Percentiles rank a stretch among this genome's conserved stretches.
Evolutionary conservation across 345 rosid species (phyloP).

Genomic region (Euclidium syriacum): DNA sequence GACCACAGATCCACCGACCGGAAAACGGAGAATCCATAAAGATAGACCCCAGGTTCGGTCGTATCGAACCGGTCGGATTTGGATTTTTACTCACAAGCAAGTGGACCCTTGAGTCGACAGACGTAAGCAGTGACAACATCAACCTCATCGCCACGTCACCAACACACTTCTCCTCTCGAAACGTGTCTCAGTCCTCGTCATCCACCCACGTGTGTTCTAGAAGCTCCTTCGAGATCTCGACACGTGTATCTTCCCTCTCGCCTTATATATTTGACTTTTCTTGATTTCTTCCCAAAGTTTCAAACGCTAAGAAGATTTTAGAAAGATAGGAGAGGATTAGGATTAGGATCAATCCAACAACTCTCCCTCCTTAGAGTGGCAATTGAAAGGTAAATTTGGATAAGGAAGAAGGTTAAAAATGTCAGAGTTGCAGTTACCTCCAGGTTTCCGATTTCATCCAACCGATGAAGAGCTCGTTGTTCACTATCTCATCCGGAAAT

Average conservation of each 20-base stretch:
- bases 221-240: conserved; percentile 27
- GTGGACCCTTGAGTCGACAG: conserved; percentile 21
- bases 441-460: conserved; percentile 94
- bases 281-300: conserved; percentile 49
- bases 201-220: conserved; percentile 68
- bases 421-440: conserved; percentile 59
- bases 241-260: conserved; percentile 32
- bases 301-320: conserved; percentile 24
- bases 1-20: conserved; percentile 34
- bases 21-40: conserved; percentile 21
- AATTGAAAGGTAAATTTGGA: background rate
- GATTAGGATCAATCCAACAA: background rate
- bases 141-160: conserved; percentile 22
- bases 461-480: conserved; percentile 92
- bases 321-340: background rate
- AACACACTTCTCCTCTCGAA: conserved; percentile 16
- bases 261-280: conserved; percentile 46
- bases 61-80: conserved; percentile 29
- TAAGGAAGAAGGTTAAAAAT: background rate
- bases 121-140: conserved; percentile 96
- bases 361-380: background rate
- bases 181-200: conserved; percentile 30
- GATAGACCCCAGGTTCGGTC: conserved; percentile 22
- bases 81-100: background rate
- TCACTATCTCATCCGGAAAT: conserved; percentile 84